Evolutionary conservation across 768 basidiomycete genomes (phyloP).

Genomic region (Hericium alpestre): DNA sequence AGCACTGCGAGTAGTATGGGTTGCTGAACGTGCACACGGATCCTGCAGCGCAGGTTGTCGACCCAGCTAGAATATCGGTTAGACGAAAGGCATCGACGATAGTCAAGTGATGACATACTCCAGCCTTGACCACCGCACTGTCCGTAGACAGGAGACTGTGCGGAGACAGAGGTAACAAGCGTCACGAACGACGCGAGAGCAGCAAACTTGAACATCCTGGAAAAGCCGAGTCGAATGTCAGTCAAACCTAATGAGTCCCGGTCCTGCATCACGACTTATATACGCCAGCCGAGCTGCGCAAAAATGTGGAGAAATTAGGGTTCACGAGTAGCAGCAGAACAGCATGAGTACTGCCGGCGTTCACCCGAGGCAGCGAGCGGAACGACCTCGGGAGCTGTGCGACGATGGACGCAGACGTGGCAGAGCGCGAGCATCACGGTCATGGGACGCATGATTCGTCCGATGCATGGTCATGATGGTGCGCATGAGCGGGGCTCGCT

Average conservation of each 20-base stretch:
- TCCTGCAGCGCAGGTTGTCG: constrained; percentile 25
- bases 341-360: constrained; percentile 3
- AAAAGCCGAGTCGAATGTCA: neutral
- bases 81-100: neutral
- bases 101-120: constrained; percentile 24
- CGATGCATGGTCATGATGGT: neutral
- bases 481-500: neutral
- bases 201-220: constrained; percentile 27
- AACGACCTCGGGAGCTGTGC: constrained; percentile 1
- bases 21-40: constrained; percentile 21
- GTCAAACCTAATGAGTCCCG: neutral
- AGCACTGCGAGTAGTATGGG: constrained; percentile 25
- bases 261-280: neutral
- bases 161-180: constrained; percentile 33
- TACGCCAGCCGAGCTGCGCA: neutral
- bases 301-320: neutral
- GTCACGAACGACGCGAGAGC: constrained; percentile 33
- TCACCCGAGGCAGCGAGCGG: neutral
- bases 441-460: constrained; percentile 2
- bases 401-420: neutral
- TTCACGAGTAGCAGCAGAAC: neutral
- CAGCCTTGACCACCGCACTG: constrained; percentile 47
- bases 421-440: neutral
- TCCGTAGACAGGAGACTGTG: constrained; percentile 32
- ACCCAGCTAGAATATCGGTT: constrained; percentile 14